phyloP scores from a whole-genome alignment of 1,284 basidiomycete species.

The Puccinia coronata region DNA sequence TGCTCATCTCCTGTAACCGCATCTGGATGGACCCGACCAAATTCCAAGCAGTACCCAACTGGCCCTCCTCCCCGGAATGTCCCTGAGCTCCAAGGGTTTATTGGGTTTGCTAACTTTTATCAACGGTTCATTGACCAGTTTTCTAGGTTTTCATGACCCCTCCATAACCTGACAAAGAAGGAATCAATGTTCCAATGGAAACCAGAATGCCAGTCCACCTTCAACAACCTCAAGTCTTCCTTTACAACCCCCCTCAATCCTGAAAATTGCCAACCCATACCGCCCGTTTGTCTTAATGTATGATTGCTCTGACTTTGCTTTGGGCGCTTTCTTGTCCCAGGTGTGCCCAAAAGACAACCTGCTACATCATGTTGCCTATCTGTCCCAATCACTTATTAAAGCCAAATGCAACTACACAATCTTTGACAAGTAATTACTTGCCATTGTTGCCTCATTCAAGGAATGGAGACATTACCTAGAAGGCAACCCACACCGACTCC shows the following conservation, averaged over 20 bases:
- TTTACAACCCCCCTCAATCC: too few relatives aligned
- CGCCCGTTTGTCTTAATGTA: slow-evolving; percentile 1
- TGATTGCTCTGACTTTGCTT: slow-evolving; percentile 28
- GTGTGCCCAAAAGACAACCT: not conserved
- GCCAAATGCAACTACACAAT: slow-evolving; percentile 11
- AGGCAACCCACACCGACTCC: not conserved
- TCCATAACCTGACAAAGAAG: not conserved
- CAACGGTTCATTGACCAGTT: too few relatives aligned
- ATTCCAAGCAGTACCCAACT: not conserved
- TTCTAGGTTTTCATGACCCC: not conserved
- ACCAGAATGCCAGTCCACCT: not conserved
- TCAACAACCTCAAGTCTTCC: not conserved
- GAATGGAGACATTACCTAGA: too few relatives aligned
- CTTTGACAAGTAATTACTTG: slow-evolving; percentile 19
- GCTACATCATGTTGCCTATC: too few relatives aligned
- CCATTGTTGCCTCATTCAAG: not conserved
- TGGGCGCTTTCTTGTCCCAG: not conserved
- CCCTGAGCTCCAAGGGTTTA: too few relatives aligned
- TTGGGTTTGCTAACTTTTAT: too few relatives aligned
- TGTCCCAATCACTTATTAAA: too few relatives aligned
- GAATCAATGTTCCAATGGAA: not conserved
- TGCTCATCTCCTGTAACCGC: not conserved
- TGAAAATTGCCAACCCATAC: too few relatives aligned
- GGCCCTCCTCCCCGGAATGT: too few relatives aligned
- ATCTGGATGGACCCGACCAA: slow-evolving; percentile 11